Base-by-base conservation (phyloP, 768 basidiomycete genomes). In the Rickenella mellea region DNA sequence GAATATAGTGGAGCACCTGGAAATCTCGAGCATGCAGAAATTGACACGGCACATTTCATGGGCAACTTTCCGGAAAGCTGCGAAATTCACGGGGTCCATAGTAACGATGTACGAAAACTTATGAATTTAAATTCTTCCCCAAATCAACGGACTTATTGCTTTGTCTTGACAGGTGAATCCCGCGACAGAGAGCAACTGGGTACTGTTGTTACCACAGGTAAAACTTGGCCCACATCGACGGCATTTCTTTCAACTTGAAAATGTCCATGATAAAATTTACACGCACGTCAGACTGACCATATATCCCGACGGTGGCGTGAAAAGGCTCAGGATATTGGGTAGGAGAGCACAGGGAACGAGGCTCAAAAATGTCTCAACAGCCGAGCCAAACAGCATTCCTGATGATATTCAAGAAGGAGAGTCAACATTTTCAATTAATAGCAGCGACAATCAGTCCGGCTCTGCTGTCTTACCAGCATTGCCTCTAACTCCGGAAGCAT, bases 31-130 rank as follows among this genome's bases (percentile, higher is more conserved):
- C 67, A 76, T 27, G 77, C 80, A 22, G 88, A 93, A 53, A 80
- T 99, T 49, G 96, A 99, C 61, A 98, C 96, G 0, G 79, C 83
- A 4, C 83, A 93, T 66, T 98, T 96, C 66, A 89, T 86, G 58
- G 96, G 94, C 19, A 97, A 97, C 59, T 97, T 87, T 55, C 94
- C 94, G 8, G 82, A 89, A 53, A 83, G 80, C 46, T 86, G 83
- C 56, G 87, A 91, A 52, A 54, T 93, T 15, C 80, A 84, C 55
- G 90, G 77, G 11, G 61, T 66, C 43, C 44, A 47, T 39, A 64
- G 58, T 32, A 31, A 44, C 40, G 57, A 62, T 59, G 56, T 75
- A 48, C 33, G 61, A 54, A 12, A 11, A 36, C 19, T 22, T 26
- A n/a, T n/a, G n/a, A n/a, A n/a, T n/a, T n/a, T n/a, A n/a, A n/a